Evolutionary conservation across 345 rosid genomes (phyloP).

Genomic region (Eucalyptus marginata): DNA sequence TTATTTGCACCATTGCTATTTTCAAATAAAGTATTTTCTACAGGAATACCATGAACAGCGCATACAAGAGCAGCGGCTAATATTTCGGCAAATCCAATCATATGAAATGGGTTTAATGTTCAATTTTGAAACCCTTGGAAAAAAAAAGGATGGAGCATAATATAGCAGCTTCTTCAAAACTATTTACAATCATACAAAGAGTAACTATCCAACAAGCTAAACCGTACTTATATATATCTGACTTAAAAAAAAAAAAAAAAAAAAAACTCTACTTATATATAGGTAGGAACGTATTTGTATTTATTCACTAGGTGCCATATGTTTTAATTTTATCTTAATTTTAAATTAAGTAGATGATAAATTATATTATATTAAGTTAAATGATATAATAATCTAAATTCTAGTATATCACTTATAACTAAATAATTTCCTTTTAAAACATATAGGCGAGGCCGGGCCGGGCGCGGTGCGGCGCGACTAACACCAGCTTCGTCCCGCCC

Average conservation of each 20-base stretch:
- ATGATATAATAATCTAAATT: neutral
- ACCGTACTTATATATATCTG: neutral
- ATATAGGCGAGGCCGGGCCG: neutral
- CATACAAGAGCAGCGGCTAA: rapidly evolving
- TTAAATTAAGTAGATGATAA: neutral
- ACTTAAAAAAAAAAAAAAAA: neutral
- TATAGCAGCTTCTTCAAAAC: no score
- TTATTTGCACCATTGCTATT: no score
- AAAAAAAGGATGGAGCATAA: no score
- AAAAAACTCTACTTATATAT: neutral
- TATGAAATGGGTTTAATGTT: no score
- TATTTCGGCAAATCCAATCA: no score
- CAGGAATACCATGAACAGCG: rapidly evolving
- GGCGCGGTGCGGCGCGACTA: neutral
- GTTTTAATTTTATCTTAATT: neutral
- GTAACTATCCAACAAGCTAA: neutral
- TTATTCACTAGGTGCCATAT: neutral
- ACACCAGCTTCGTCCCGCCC: neutral
- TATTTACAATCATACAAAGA: neutral
- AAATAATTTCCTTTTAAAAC: neutral
- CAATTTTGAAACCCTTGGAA: no score
- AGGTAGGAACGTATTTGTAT: neutral
- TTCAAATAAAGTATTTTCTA: no score
- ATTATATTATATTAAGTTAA: neutral
- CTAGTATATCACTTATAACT: neutral